These are phyloP conservation scores for Verticillium nonalfalfae DNA, from an alignment of 2,329 filamentous ascomycete genomes.

Conservation along the genomic window DNA sequence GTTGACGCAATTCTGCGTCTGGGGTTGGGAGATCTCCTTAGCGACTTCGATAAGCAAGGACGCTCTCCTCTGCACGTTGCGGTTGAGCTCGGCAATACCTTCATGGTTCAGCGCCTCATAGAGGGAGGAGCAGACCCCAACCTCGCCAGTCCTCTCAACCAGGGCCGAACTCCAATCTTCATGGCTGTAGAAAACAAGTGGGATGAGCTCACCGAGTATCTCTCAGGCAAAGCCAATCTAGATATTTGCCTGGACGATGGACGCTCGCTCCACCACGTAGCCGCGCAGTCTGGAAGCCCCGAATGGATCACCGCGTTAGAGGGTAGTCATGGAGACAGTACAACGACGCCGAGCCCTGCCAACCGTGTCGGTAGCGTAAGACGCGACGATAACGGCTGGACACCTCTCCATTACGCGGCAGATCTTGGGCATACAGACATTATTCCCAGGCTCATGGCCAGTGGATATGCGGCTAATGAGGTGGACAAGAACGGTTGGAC, in stretches of 20 bases:
- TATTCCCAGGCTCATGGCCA: neutral
- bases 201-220: neutral
- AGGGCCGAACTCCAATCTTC: neutral
- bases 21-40: neutral
- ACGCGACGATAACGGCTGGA: neutral
- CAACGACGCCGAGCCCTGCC: no score
- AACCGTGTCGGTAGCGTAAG: no score
- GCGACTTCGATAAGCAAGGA: neutral
- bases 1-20: neutral
- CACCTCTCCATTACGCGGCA: neutral
- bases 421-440: neutral
- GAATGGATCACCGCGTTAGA: neutral
- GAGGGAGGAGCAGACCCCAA: neutral
- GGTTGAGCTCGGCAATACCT: neutral
- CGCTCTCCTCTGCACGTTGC: neutral
- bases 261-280: neutral
- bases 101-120: neutral
- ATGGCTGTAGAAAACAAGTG: neutral
- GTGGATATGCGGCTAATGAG: neutral
- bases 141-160: neutral
- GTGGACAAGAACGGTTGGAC: neutral
- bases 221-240: neutral
- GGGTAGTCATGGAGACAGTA: neutral
- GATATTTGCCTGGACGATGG: neutral
- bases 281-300: neutral